Conservation (phyloP, 164 flowering plant genomes). For the Vitis cinerea region DNA sequence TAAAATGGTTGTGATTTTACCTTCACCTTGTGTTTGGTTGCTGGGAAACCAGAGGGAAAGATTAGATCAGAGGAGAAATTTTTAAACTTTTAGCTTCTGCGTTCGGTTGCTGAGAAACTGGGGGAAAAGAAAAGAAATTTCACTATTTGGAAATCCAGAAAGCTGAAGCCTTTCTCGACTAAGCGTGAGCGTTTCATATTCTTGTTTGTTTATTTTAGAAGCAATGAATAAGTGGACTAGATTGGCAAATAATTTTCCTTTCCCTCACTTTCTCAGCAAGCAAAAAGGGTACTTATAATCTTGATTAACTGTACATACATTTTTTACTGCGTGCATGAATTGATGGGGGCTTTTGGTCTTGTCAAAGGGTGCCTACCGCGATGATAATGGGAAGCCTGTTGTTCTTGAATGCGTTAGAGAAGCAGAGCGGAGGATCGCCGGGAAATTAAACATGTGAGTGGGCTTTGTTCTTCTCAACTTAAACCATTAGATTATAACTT, state of each 20-base stretch:
- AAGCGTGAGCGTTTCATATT: not conserved
- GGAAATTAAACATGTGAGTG: slow-evolving; percentile 76
- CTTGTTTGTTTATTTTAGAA: not conserved
- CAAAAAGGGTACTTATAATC: not conserved
- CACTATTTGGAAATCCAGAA: too few relatives aligned
- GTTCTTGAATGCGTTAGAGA: slow-evolving; percentile 93
- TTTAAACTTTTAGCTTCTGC: not conserved
- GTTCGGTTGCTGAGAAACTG: slow-evolving; percentile 6
- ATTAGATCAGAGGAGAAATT: not conserved
- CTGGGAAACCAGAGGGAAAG: not conserved
- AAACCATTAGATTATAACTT: not conserved
- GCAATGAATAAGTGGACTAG: too few relatives aligned
- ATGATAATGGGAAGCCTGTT: slow-evolving; percentile 93
- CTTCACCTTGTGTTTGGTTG: not conserved
- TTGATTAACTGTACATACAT: not conserved
- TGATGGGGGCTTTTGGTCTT: not conserved
- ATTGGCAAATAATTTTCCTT: not conserved
- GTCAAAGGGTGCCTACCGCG: slow-evolving; percentile 88
- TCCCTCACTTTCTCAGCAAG: not conserved
- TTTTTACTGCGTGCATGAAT: not conserved
- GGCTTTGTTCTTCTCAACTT: not conserved
- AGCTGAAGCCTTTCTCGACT: too few relatives aligned
- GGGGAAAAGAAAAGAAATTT: not conserved
- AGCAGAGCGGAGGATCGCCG: slow-evolving; percentile 86
- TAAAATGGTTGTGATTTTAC: too few relatives aligned